phyloP scores from a whole-genome alignment of 306 rosid species.

The Acacia crassicarpa region DNA sequence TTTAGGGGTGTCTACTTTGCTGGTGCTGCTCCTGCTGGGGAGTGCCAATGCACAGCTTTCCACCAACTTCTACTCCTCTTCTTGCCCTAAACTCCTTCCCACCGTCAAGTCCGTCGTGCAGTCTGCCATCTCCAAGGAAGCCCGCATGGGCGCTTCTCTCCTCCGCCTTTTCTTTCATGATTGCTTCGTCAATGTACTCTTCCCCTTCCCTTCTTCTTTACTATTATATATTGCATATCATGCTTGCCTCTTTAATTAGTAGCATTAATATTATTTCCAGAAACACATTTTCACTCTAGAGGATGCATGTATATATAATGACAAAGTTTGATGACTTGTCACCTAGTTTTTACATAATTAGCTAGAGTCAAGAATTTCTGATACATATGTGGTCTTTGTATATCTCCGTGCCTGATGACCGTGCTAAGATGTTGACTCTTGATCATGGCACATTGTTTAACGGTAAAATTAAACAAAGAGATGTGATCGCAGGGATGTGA shows the following conservation, averaged over 20 bases:
- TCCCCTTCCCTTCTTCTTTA: neutral
- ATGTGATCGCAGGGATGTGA: slow-evolving; percentile 68
- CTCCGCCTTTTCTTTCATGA: slow-evolving; percentile 91
- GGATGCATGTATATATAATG: neutral
- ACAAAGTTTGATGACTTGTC: neutral
- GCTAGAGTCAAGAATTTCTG: neutral
- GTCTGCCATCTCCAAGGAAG: slow-evolving; percentile 62
- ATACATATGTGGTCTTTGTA: no score
- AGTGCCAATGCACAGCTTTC: slow-evolving; percentile 70
- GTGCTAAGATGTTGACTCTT: neutral
- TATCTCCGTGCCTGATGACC: neutral
- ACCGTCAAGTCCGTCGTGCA: slow-evolving; percentile 56
- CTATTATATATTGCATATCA: neutral
- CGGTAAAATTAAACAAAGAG: no score
- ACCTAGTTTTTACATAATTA: neutral
- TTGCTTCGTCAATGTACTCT: slow-evolving; percentile 77
- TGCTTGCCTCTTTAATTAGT: neutral
- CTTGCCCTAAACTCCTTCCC: slow-evolving; percentile 68
- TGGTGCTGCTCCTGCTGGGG: slow-evolving; percentile 38
- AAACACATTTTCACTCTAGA: neutral
- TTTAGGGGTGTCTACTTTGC: slow-evolving; percentile 25
- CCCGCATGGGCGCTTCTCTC: slow-evolving; percentile 90
- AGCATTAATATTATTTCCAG: neutral
- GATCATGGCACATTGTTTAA: neutral
- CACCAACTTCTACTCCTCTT: slow-evolving; percentile 49